phyloP scores from a whole-genome alignment of 495 filamentous ascomycete species.

The Acidiella bohemica region DNA sequence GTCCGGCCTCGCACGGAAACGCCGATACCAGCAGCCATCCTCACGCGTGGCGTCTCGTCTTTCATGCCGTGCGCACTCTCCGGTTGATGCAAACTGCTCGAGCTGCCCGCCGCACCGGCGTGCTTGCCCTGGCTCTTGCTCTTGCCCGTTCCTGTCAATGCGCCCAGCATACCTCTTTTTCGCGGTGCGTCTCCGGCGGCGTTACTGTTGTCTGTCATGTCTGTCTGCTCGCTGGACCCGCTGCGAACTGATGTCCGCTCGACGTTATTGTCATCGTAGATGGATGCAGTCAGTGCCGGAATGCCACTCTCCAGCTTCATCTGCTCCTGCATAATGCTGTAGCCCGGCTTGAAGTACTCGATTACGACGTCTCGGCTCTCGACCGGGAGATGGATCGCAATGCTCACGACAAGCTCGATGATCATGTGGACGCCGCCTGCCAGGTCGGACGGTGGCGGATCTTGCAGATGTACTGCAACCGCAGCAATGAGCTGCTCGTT shows the following conservation, averaged over 20 bases:
- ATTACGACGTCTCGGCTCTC: constrained; percentile 87
- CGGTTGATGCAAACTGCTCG: constrained; percentile 15
- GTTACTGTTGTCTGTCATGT: constrained; percentile 11
- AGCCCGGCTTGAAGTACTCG: constrained; percentile 66
- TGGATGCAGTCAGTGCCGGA: constrained; percentile 48
- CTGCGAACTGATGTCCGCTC: constrained; percentile 31
- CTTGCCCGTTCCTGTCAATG: constrained; percentile 23
- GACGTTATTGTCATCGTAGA: constrained; percentile 34
- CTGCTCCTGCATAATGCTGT: constrained; percentile 45
- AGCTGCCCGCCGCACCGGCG: constrained; percentile 17
- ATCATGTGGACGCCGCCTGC: constrained; percentile 79
- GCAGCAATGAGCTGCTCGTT: constrained; percentile 56
- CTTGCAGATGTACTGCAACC: constrained; percentile 56
- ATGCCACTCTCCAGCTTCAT: constrained; percentile 80
- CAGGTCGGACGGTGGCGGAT: constrained; percentile 62
- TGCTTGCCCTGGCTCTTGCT: constrained; percentile 6
- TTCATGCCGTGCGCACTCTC: constrained; percentile 24
- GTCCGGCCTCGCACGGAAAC: constrained; percentile 75
- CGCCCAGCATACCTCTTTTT: constrained; percentile 26
- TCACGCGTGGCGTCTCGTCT: constrained; percentile 41
- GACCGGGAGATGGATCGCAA: constrained; percentile 72
- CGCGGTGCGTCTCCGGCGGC: constrained; percentile 3
- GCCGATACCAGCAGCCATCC: constrained; percentile 72
- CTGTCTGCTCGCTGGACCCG: constrained; percentile 22
- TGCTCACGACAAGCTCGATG: constrained; percentile 77